These are phyloP conservation scores for Panus rudis DNA, from an alignment of 768 basidiomycete species.

Conservation along the genomic window DNA sequence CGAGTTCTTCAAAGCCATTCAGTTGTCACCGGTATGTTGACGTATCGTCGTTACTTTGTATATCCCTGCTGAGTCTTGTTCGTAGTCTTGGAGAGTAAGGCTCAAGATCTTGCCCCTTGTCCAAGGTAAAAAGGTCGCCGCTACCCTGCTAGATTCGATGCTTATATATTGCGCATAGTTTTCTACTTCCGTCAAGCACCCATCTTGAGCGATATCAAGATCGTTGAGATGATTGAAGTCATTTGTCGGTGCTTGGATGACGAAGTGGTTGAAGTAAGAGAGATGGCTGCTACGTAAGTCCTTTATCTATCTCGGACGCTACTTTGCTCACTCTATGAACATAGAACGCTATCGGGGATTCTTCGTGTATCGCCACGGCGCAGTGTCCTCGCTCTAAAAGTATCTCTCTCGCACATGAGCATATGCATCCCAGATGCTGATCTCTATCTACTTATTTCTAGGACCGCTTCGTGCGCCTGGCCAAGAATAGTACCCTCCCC, in stretches of 20 bases:
- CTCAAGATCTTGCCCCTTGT: conserved; percentile 81
- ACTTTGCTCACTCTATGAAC: neutral
- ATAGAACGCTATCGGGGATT: conserved; percentile 74
- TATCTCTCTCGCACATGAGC: conserved; percentile 20
- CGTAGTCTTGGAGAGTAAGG: conserved; percentile 81
- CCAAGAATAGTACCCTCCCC: conserved; percentile 63
- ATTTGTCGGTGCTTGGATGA: conserved; percentile 78
- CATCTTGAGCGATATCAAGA: conserved; percentile 67
- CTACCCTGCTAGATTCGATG: neutral
- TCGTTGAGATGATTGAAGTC: conserved; percentile 77
- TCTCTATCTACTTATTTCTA: conserved; percentile 28
- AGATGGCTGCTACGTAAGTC: conserved; percentile 78
- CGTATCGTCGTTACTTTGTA: conserved; percentile 4
- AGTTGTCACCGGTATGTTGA: conserved; percentile 59
- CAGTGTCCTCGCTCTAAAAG: conserved; percentile 69
- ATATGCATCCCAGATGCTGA: conserved; percentile 8
- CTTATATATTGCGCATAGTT: conserved; percentile 32
- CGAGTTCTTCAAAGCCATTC: conserved; percentile 70
- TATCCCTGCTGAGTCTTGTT: neutral
- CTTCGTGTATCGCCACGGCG: conserved; percentile 74
- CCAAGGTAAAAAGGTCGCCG: conserved; percentile 48
- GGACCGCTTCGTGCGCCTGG: conserved; percentile 75
- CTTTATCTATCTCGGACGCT: neutral
- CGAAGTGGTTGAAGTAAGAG: conserved; percentile 83
- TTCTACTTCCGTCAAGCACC: conserved; percentile 87